phyloP scores from a whole-genome alignment of 2,329 filamentous ascomycete species.

The Arthrocladium fulminans region DNA sequence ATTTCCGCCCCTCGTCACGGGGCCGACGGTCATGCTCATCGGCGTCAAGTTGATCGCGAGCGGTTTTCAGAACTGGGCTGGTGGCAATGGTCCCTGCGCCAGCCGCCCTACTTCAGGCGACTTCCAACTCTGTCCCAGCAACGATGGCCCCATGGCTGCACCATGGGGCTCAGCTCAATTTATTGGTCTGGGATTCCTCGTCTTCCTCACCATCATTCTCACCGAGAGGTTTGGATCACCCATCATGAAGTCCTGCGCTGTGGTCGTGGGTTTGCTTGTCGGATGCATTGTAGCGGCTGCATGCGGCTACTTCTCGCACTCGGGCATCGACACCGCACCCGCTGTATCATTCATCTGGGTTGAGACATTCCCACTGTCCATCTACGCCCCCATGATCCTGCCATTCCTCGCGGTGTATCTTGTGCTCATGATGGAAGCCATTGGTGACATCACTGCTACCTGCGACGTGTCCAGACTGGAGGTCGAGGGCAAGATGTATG shows the following conservation, averaged over 20 bases:
- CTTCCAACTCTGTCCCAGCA: slow-evolving; percentile 49
- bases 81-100: slow-evolving; percentile 46
- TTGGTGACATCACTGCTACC: slow-evolving; percentile 59
- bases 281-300: slow-evolving; percentile 60
- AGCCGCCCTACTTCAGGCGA: slow-evolving; percentile 35
- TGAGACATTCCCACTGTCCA: slow-evolving; percentile 55
- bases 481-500: slow-evolving; percentile 56
- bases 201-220: slow-evolving; percentile 59
- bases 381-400: slow-evolving; percentile 59
- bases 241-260: slow-evolving; percentile 60
- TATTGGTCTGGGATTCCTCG: slow-evolving; percentile 58
- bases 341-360: slow-evolving; percentile 63
- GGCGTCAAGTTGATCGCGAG: slow-evolving; percentile 55
- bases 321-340: slow-evolving; percentile 52
- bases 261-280: slow-evolving; percentile 55
- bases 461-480: slow-evolving; percentile 57
- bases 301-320: slow-evolving; percentile 55
- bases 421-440: slow-evolving; percentile 59
- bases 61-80: slow-evolving; percentile 61
- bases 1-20: slow-evolving; percentile 61
- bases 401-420: slow-evolving; percentile 51
- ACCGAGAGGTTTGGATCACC: slow-evolving; percentile 61
- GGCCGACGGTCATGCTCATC: slow-evolving; percentile 58
- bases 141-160: slow-evolving; percentile 51
- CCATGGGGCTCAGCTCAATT: slow-evolving; percentile 56